Evolutionary conservation across 2,329 filamentous ascomycete genomes (phyloP).

Genomic region (Fusarium nanum): DNA sequence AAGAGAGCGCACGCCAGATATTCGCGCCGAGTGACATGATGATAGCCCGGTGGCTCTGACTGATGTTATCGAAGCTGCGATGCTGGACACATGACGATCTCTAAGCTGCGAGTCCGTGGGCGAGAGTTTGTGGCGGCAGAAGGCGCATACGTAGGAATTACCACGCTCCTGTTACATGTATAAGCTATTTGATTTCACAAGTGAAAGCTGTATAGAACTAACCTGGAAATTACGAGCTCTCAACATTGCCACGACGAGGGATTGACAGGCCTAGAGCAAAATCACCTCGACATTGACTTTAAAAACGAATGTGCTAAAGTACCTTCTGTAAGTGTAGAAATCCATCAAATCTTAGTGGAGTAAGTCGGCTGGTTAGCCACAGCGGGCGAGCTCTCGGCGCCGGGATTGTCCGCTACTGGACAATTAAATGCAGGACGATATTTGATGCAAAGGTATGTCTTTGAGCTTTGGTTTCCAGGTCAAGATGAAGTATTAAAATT

Average conservation of each 20-base stretch:
- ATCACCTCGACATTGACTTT: slow-evolving; percentile 41
- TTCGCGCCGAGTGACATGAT: slow-evolving; percentile 3
- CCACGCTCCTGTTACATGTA: slow-evolving; percentile 49
- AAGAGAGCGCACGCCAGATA: slow-evolving; percentile 38
- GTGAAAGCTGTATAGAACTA: slow-evolving; percentile 16
- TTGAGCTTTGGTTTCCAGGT: not conserved
- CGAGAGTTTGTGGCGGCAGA: slow-evolving; percentile 52
- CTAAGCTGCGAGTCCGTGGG: slow-evolving; percentile 28
- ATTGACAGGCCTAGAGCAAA: slow-evolving; percentile 35
- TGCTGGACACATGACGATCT: slow-evolving; percentile 30
- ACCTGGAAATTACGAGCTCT: slow-evolving; percentile 57
- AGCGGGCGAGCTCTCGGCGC: slow-evolving; percentile 22
- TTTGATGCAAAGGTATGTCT: not conserved
- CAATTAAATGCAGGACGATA: not conserved
- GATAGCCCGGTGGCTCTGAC: slow-evolving; percentile 1
- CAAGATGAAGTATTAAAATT: not conserved
- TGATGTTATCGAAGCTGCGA: slow-evolving; percentile 20
- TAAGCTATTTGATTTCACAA: slow-evolving; percentile 11
- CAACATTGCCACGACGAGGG: slow-evolving; percentile 54
- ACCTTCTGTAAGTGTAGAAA: slow-evolving; percentile 22
- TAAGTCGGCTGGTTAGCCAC: slow-evolving; percentile 27
- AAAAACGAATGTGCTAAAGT: slow-evolving; percentile 20
- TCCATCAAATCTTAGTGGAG: slow-evolving; percentile 30
- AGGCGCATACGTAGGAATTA: slow-evolving; percentile 56
- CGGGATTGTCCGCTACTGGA: slow-evolving; percentile 39